Percentiles rank a stretch among this genome's conserved stretches.
Conservation (phyloP, 306 rosid species). For the Arachis hypogaea region DNA sequence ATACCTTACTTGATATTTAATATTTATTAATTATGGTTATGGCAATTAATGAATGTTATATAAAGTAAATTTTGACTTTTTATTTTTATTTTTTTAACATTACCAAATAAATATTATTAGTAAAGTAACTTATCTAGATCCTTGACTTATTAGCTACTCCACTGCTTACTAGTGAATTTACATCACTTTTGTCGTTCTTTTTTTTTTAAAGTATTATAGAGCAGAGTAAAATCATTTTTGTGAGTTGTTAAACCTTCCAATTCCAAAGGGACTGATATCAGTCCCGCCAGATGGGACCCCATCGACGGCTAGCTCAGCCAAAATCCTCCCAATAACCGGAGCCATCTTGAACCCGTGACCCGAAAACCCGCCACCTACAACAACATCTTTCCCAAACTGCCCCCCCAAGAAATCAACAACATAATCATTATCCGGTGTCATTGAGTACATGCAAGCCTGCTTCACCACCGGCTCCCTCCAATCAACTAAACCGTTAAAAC, state of each 20-base stretch:
- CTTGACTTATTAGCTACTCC: no score
- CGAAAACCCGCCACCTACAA: constrained; percentile 86
- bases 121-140: no score
- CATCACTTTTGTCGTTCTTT: no score
- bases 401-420: constrained; percentile 87
- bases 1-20: no score
- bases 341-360: constrained; percentile 98
- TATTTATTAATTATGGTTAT: no score
- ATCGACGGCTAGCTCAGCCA: constrained; percentile 58
- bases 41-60: no score
- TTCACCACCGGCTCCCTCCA: constrained; percentile 55
- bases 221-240: no score
- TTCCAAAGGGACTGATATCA: constrained; percentile 63
- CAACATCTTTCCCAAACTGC: constrained; percentile 67
- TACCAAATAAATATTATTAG: no score
- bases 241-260: constrained; percentile 49
- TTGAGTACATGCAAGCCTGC: constrained; percentile 76
- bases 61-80: no score
- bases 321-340: constrained; percentile 68
- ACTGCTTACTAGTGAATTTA: no score
- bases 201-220: no score
- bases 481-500: constrained; percentile 62
- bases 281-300: constrained; percentile 58
- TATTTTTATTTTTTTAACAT: no score
- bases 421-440: constrained; percentile 83